These are phyloP conservation scores for Lactifluus volemus DNA, from an alignment of 768 basidiomycete species.

Conservation along the genomic window DNA sequence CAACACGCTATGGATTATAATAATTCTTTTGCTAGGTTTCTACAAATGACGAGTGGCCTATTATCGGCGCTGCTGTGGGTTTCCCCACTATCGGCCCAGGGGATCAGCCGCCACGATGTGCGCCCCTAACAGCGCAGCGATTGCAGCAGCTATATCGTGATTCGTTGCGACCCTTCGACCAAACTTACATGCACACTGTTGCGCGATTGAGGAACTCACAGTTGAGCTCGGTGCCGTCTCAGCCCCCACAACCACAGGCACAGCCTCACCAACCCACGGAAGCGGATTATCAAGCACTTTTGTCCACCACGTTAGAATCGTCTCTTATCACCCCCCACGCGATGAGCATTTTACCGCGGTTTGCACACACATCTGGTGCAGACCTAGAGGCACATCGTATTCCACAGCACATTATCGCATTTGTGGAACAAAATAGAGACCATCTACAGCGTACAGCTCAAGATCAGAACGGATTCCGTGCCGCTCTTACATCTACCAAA, in stretches of 20 bases:
- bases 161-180: conserved; percentile 3
- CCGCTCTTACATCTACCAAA: conserved; percentile 8
- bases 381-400: conserved; percentile 11
- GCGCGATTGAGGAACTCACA: neutral
- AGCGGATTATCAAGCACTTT: conserved; percentile 11
- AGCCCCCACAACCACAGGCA: neutral
- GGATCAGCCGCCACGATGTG: conserved; percentile 2
- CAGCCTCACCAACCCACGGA: conserved; percentile 10
- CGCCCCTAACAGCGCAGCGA: neutral
- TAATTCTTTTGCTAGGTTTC: neutral
- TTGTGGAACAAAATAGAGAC: conserved; percentile 12
- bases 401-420: conserved; percentile 4
- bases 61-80: conserved; percentile 2
- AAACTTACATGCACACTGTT: neutral
- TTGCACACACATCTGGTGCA: conserved; percentile 12
- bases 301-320: neutral
- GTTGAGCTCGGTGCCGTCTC: neutral
- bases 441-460: conserved; percentile 7
- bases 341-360: conserved; percentile 16
- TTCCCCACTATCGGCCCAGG: neutral
- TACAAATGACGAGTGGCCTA: conserved; percentile 8
- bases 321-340: neutral
- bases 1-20: neutral
- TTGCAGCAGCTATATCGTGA: conserved; percentile 5
- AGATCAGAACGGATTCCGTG: conserved; percentile 15